Conservation (phyloP, 371 early-diverging fungal genomes). For the Mucor indicus region DNA sequence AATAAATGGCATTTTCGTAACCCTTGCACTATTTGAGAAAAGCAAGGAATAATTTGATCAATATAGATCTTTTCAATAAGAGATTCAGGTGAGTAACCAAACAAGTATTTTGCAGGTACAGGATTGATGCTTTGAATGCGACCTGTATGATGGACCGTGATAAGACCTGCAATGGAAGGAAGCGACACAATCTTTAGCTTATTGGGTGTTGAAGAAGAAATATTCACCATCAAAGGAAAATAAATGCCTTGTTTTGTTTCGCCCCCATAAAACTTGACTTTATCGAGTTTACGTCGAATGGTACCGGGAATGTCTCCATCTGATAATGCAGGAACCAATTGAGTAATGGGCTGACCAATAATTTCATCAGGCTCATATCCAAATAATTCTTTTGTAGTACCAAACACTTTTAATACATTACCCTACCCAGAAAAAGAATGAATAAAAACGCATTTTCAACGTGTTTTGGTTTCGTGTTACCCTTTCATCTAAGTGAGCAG, state of each 20-base stretch:
- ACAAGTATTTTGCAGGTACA: slow-evolving; percentile 70
- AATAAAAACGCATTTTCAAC: background rate
- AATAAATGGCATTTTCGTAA: slow-evolving; percentile 18
- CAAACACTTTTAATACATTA: slow-evolving; percentile 39
- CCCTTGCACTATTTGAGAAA: slow-evolving; percentile 29
- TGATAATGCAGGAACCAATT: slow-evolving; percentile 47
- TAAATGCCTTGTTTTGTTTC: slow-evolving; percentile 48
- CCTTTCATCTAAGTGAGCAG: slow-evolving; percentile 20
- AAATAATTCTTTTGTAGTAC: slow-evolving; percentile 53
- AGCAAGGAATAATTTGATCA: slow-evolving; percentile 58
- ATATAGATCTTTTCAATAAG: slow-evolving; percentile 52
- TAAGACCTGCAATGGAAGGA: slow-evolving; percentile 65
- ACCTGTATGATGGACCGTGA: slow-evolving; percentile 58
- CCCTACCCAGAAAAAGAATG: slow-evolving; percentile 36
- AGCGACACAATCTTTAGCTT: slow-evolving; percentile 57
- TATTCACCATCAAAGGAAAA: slow-evolving; percentile 57
- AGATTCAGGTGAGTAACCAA: slow-evolving; percentile 52
- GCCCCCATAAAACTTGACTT: slow-evolving; percentile 61
- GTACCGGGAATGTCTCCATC: slow-evolving; percentile 37
- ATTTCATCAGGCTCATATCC: slow-evolving; percentile 54
- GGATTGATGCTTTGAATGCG: slow-evolving; percentile 63
- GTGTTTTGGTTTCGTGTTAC: slow-evolving; percentile 2
- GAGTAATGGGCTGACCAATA: slow-evolving; percentile 48
- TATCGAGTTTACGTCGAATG: slow-evolving; percentile 45
- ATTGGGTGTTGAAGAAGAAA: background rate